phyloP scores from a whole-genome alignment of 805 yeast species.

The Komagataella ulmi region DNA sequence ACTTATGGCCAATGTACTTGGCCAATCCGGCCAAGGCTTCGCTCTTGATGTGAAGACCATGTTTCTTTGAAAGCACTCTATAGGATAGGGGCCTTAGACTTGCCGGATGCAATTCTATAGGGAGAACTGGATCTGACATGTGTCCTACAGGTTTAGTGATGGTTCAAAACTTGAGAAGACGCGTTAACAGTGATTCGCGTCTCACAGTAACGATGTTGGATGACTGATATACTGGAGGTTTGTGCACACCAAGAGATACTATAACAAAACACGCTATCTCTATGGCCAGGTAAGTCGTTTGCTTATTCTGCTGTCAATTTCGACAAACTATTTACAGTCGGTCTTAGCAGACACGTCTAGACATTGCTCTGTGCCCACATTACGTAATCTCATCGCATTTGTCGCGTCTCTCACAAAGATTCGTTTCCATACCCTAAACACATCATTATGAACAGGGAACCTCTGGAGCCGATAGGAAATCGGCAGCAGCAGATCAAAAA shows the following conservation, averaged over 20 bases:
- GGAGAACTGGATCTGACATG: slow-evolving; percentile 36
- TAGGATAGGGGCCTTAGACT: slow-evolving; percentile 87
- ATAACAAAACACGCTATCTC: neutral
- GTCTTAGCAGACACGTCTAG: neutral
- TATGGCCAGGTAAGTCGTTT: neutral
- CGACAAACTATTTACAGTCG: too few relatives aligned
- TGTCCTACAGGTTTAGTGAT: slow-evolving; percentile 6
- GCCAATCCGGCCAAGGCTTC: slow-evolving; percentile 69
- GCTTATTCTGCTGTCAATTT: too few relatives aligned
- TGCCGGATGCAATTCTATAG: slow-evolving; percentile 67
- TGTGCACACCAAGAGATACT: neutral
- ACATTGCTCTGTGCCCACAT: neutral
- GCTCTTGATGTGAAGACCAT: slow-evolving; percentile 81
- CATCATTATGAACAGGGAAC: neutral
- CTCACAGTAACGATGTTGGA: neutral
- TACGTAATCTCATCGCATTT: neutral
- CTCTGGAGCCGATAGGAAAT: neutral
- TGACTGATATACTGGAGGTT: neutral
- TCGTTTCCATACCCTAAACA: neutral
- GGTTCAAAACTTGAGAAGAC: neutral
- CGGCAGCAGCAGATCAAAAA: neutral
- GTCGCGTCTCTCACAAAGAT: neutral
- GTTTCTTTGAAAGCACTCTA: slow-evolving; percentile 79
- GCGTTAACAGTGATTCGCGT: slow-evolving; percentile 1
- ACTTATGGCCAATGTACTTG: slow-evolving; percentile 58